phyloP scores from a whole-genome alignment of 1,139 yeast genomes.

The Pichia sp. region DNA sequence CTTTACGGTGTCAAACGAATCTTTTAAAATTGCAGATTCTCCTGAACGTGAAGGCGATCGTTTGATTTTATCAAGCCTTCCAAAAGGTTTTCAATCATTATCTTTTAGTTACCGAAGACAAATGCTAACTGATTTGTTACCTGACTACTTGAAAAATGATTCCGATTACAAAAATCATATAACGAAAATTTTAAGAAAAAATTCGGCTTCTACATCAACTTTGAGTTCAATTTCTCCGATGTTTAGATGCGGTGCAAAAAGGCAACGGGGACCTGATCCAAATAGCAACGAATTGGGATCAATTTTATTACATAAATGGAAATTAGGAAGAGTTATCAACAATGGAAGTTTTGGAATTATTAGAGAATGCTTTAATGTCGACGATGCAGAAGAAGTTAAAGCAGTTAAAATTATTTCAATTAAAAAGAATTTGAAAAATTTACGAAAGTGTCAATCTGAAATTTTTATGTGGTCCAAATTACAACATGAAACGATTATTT shows the following conservation, averaged over 20 bases:
- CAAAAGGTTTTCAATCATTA: conserved; percentile 53
- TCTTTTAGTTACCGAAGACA: conserved; percentile 67
- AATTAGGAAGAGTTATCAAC: conserved; percentile 73
- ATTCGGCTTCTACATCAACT: conserved; percentile 16
- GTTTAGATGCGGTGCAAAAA: conserved; percentile 1
- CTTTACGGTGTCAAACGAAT: conserved; percentile 15
- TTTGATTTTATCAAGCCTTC: conserved; percentile 30
- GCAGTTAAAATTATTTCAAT: conserved; percentile 76
- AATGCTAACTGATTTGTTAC: conserved; percentile 49
- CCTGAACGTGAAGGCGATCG: conserved; percentile 27
- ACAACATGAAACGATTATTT: conserved; percentile 58
- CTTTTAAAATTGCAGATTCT: conserved; percentile 23
- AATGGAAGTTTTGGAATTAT: conserved; percentile 91
- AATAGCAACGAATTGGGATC: conserved; percentile 57
- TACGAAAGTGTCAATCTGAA: conserved; percentile 59
- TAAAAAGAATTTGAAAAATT: conserved; percentile 36
- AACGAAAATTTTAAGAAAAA: conserved; percentile 25
- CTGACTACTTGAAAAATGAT: conserved; percentile 31
- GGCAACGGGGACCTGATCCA: conserved; percentile 12
- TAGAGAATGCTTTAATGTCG: conserved; percentile 43
- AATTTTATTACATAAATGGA: conserved; percentile 46
- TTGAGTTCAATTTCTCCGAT: conserved; percentile 5
- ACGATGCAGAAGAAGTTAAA: conserved; percentile 30
- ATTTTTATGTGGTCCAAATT: conserved; percentile 67
- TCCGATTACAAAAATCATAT: conserved; percentile 29